Conservation (phyloP, 2,329 filamentous ascomycete genomes). For the Cercospora sp. region DNA sequence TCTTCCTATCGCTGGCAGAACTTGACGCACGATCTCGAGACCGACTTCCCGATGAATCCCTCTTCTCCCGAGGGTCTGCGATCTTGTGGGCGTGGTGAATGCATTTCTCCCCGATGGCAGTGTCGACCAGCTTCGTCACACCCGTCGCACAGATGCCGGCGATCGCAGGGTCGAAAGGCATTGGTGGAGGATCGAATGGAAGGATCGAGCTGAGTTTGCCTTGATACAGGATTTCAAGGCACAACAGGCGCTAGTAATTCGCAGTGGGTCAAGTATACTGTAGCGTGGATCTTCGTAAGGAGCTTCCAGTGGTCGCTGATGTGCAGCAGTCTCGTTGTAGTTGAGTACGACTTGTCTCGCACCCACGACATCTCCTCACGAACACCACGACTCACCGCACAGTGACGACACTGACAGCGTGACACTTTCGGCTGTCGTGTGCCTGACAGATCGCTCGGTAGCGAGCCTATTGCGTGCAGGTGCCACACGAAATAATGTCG, state of each 20-base stretch:
- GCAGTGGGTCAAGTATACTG: background rate
- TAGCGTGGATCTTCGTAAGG: background rate
- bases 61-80: background rate
- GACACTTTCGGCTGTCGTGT: background rate
- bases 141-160: slow-evolving; percentile 1
- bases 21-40: background rate
- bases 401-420: background rate
- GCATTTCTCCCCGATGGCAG: slow-evolving; percentile 3
- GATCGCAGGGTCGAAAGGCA: slow-evolving; percentile 13
- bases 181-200: background rate
- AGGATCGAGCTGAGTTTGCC: background rate
- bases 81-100: slow-evolving; percentile 1
- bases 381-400: background rate
- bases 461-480: background rate
- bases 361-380: background rate
- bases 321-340: background rate
- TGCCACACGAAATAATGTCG: background rate
- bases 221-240: background rate
- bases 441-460: background rate
- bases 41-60: background rate
- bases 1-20: background rate
- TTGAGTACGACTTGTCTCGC: background rate
- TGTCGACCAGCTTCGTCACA: slow-evolving; percentile 3
- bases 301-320: background rate
- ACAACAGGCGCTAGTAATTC: background rate